Conservation (phyloP, 257 asterid genomes). For the Salvia rosmarinus region DNA sequence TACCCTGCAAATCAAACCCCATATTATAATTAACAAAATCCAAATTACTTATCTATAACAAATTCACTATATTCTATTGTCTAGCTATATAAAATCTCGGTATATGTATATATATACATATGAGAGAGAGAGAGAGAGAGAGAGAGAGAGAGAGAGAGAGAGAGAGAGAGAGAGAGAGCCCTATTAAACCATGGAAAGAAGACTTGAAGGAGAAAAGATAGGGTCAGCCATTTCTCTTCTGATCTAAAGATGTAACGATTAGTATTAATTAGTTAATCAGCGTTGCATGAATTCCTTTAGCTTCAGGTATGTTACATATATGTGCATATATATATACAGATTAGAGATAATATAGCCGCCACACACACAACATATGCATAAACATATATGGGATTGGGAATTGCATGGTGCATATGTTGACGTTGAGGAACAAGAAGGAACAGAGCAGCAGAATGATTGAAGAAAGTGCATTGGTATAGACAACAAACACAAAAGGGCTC, state of each 20-base stretch:
- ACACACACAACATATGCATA: too few relatives aligned
- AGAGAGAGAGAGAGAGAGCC: slow-evolving; percentile 42
- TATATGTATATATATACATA: too few relatives aligned
- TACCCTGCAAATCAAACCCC: slow-evolving; percentile 46
- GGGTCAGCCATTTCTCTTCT: slow-evolving; percentile 47
- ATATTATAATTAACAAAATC: too few relatives aligned
- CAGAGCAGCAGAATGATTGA: slow-evolving; percentile 54
- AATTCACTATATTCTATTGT: too few relatives aligned
- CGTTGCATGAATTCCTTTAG: neutral
- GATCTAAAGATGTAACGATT: slow-evolving; percentile 43
- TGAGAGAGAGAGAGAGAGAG: too few relatives aligned
- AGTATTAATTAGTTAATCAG: neutral
- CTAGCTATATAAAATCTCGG: too few relatives aligned
- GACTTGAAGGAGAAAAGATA: slow-evolving; percentile 47
- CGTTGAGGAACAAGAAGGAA: slow-evolving; percentile 38
- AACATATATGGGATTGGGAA: too few relatives aligned
- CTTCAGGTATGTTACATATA: neutral
- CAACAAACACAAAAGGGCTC: slow-evolving; percentile 78
- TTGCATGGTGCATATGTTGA: too few relatives aligned
- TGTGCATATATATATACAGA: neutral
- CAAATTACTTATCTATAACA: too few relatives aligned
- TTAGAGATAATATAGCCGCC: too few relatives aligned
- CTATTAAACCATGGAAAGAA: slow-evolving; percentile 67
- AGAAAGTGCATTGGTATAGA: slow-evolving; percentile 68
- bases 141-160: too few relatives aligned